Evolutionary conservation across 495 filamentous ascomycete genomes (phyloP).

Genomic region (Corynascus novoguineensis): DNA sequence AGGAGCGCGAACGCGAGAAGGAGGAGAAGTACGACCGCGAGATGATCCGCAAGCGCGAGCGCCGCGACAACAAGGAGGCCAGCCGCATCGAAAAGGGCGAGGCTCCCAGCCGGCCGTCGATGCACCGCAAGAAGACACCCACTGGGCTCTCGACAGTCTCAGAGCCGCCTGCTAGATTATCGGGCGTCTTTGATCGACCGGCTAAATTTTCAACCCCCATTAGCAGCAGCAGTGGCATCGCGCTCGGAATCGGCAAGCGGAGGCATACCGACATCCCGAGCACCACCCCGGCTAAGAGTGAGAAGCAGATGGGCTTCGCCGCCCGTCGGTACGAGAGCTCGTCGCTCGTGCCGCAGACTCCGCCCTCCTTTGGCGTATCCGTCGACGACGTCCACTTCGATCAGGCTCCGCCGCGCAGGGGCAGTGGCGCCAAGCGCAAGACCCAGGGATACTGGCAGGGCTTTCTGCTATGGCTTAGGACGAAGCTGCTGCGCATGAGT

Average conservation of each 20-base stretch:
- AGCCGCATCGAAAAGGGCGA: slow-evolving; percentile 38
- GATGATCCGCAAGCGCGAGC: slow-evolving; percentile 47
- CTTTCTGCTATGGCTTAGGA: slow-evolving; percentile 52
- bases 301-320: slow-evolving; percentile 30
- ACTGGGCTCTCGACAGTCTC: slow-evolving; percentile 24
- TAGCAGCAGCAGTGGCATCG: background rate
- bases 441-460: slow-evolving; percentile 50
- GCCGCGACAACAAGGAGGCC: slow-evolving; percentile 43
- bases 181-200: background rate
- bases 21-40: slow-evolving; percentile 53
- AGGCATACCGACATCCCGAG: slow-evolving; percentile 8
- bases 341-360: slow-evolving; percentile 23
- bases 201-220: slow-evolving; percentile 1
- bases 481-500: slow-evolving; percentile 42
- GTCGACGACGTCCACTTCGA: slow-evolving; percentile 34
- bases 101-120: slow-evolving; percentile 25
- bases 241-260: slow-evolving; percentile 6
- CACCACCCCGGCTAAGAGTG: slow-evolving; percentile 11
- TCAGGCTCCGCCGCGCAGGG: slow-evolving; percentile 28
- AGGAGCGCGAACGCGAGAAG: slow-evolving; percentile 49
- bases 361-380: slow-evolving; percentile 20
- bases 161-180: background rate
- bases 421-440: slow-evolving; percentile 46
- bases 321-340: slow-evolving; percentile 43
- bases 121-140: slow-evolving; percentile 36